Evolutionary conservation across 1,284 basidiomycete genomes (phyloP).

Genomic region (Trichosporon inkin): DNA sequence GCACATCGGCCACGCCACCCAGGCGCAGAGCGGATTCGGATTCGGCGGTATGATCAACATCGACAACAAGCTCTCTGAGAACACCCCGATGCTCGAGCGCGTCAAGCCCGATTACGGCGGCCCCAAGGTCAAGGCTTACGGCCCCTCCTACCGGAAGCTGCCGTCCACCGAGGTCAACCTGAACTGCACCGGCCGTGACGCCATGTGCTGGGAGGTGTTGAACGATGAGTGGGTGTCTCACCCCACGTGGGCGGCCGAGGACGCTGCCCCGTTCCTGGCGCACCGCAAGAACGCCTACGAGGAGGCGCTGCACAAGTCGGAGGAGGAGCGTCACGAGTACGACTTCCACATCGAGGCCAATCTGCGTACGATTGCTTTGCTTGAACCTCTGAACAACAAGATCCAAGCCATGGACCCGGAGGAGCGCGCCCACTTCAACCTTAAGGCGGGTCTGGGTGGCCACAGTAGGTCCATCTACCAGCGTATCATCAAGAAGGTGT

Average conservation of each 20-base stretch:
- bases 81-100: conserved; percentile 60
- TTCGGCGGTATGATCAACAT: conserved; percentile 51
- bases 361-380: conserved; percentile 80
- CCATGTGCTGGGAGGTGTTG: conserved; percentile 91
- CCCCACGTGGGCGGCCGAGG: conserved; percentile 93
- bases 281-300: conserved; percentile 98
- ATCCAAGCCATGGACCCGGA: conserved; percentile 87
- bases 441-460: conserved; percentile 86
- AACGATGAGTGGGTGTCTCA: conserved; percentile 97
- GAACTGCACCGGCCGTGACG: conserved; percentile 90
- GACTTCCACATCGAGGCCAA: conserved; percentile 95
- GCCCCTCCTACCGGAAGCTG: conserved; percentile 88
- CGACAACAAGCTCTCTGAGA: conserved; percentile 53
- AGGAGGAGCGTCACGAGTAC: conserved; percentile 98
- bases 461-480: conserved; percentile 85
- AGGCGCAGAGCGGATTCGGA: conserved; percentile 54
- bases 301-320: conserved; percentile 90
- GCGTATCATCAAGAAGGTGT: conserved; percentile 90
- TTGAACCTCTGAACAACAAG: conserved; percentile 82
- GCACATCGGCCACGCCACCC: conserved; percentile 67
- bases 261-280: conserved; percentile 86
- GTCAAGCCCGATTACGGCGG: conserved; percentile 55
- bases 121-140: conserved; percentile 54
- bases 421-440: conserved; percentile 75
- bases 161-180: conserved; percentile 81